A percentile compares a stretch with the other conserved stretches of the same genome.
phyloP scores from a whole-genome alignment of 495 filamentous ascomycete species.

The Neurospora sp. region DNA sequence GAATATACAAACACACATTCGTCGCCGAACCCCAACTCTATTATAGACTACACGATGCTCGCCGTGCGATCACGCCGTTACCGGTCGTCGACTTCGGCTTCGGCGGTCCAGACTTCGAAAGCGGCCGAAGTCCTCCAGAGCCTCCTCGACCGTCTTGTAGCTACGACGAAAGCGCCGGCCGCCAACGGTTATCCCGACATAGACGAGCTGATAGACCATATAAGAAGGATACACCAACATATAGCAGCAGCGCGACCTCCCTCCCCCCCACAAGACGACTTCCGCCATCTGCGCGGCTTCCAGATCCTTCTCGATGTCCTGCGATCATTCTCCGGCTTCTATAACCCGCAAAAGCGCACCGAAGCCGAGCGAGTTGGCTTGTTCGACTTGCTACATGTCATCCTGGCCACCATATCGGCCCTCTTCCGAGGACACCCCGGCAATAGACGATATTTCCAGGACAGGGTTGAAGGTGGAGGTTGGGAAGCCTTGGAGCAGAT shows the following conservation, averaged over 20 bases:
- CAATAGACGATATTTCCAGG: constrained; percentile 77
- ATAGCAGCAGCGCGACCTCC: constrained; percentile 35
- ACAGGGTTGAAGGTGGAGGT: constrained; percentile 61
- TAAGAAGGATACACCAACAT: constrained; percentile 36
- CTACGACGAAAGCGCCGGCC: constrained; percentile 10
- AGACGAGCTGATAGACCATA: constrained; percentile 27
- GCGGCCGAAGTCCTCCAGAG: constrained; percentile 50
- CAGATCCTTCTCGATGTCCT: constrained; percentile 59
- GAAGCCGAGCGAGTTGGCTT: constrained; percentile 49
- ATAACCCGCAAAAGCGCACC: constrained; percentile 52
- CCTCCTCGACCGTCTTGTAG: constrained; percentile 44
- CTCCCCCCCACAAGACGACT: constrained; percentile 56
- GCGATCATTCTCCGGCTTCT: constrained; percentile 58
- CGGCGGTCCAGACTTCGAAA: constrained; percentile 43
- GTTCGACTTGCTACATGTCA: constrained; percentile 59
- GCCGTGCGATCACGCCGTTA: constrained; percentile 41
- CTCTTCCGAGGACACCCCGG: constrained; percentile 72
- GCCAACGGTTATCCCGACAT: constrained; percentile 32
- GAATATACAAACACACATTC: constrained; percentile 12
- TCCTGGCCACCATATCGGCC: constrained; percentile 63
- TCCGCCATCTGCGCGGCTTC: constrained; percentile 76
- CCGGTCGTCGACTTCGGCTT: constrained; percentile 54
- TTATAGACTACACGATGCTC: constrained; percentile 22
- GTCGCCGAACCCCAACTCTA: neutral
- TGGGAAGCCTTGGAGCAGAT: constrained; percentile 66